phyloP scores from a whole-genome alignment of 768 basidiomycete species.

The Rhizopogon roseolus region DNA sequence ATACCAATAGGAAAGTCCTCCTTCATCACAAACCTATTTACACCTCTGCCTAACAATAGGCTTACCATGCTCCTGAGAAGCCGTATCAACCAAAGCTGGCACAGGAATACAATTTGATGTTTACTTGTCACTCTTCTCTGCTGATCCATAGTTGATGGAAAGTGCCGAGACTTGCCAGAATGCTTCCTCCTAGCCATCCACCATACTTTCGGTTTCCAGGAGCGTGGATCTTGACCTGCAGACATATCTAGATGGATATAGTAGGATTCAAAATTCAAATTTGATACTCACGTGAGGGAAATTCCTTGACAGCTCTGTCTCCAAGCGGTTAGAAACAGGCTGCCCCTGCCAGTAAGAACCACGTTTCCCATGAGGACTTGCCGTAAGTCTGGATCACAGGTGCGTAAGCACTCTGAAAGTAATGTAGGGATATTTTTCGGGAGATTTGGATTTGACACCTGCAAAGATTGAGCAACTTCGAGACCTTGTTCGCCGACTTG shows the following conservation, averaged over 20 bases:
- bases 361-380: constrained; percentile 89
- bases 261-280: neutral
- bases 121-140: constrained; percentile 86
- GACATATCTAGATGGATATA: constrained; percentile 7
- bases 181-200: constrained; percentile 94
- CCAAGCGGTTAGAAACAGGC: constrained; percentile 77
- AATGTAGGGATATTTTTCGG: constrained; percentile 76
- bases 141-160: constrained; percentile 98
- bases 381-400: constrained; percentile 89
- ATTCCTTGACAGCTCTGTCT: constrained; percentile 66
- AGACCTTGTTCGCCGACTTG: neutral
- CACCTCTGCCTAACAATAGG: constrained; percentile 81
- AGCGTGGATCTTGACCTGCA: constrained; percentile 84
- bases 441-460: constrained; percentile 57
- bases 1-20: neutral
- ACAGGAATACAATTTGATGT: constrained; percentile 14
- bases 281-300: constrained; percentile 68
- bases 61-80: constrained; percentile 70
- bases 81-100: neutral
- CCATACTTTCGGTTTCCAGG: constrained; percentile 91
- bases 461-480: constrained; percentile 7
- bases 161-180: constrained; percentile 90
- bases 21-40: constrained; percentile 45
- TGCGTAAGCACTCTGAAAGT: constrained; percentile 70
- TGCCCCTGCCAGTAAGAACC: constrained; percentile 94